Evolutionary conservation across 805 yeast genomes (phyloP).

Genomic region (Candida jianshihensis): DNA sequence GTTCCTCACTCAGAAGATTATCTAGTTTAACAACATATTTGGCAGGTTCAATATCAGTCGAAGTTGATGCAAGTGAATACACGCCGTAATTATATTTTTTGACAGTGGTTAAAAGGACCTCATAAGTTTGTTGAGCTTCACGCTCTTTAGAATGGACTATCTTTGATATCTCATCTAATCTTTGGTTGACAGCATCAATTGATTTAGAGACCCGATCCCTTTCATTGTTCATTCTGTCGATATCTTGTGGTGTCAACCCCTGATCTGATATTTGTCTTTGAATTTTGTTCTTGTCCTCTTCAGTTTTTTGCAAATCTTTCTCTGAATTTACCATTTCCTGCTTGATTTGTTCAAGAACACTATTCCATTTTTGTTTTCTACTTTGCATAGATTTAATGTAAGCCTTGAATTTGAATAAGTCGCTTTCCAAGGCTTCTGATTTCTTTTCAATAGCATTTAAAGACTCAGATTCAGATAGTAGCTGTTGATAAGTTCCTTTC

Average conservation of each 20-base stretch:
- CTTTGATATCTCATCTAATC: conserved; percentile 40
- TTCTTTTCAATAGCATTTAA: conserved; percentile 49
- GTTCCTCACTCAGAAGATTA: conserved; percentile 33
- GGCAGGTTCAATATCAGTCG: conserved; percentile 19
- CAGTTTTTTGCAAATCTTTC: conserved; percentile 34
- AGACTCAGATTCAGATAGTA: conserved; percentile 38
- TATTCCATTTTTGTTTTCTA: conserved; percentile 60
- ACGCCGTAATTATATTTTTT: conserved; percentile 51
- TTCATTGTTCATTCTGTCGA: conserved; percentile 57
- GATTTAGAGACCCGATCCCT: conserved; percentile 50
- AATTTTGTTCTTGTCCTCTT: conserved; percentile 33
- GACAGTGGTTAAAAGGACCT: conserved; percentile 43
- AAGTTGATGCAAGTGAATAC: conserved; percentile 38
- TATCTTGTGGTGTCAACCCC: conserved; percentile 55
- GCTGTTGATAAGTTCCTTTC: conserved; percentile 30
- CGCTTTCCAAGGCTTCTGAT: conserved; percentile 59
- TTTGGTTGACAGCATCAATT: conserved; percentile 39
- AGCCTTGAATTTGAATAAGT: conserved; percentile 61
- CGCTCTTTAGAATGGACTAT: conserved; percentile 41
- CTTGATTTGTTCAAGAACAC: conserved; percentile 47
- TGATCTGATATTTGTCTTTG: conserved; percentile 40
- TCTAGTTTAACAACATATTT: conserved; percentile 36
- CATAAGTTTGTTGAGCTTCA: conserved; percentile 42
- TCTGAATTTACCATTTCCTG: conserved; percentile 43
- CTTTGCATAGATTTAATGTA: conserved; percentile 61